Evolutionary conservation across 257 asterid species (phyloP).

Genomic region (Lavandula angustifolia): DNA sequence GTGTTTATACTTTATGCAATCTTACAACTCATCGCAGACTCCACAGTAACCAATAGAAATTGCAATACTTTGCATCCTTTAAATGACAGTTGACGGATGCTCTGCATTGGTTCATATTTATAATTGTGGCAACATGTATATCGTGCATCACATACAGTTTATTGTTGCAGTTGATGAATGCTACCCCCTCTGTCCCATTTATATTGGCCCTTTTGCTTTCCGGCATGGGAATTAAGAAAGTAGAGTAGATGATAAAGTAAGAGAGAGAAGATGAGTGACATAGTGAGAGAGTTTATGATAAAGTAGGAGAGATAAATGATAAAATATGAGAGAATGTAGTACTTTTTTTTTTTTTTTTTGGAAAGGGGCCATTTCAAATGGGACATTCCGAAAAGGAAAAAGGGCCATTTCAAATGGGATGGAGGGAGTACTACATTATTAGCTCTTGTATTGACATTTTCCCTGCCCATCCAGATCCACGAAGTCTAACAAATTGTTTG

Average conservation of each 20-base stretch:
- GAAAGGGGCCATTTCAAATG: too few relatives aligned
- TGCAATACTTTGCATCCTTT: conserved; percentile 19
- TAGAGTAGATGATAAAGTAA: too few relatives aligned
- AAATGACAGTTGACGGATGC: background rate
- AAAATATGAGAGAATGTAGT: too few relatives aligned
- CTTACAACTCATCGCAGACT: background rate
- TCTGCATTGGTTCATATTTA: background rate
- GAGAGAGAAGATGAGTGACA: too few relatives aligned
- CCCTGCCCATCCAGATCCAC: conserved; percentile 9
- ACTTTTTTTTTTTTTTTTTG: too few relatives aligned
- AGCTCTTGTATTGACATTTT: background rate
- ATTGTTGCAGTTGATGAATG: conserved; percentile 6
- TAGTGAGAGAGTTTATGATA: too few relatives aligned
- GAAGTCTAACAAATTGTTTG: conserved; percentile 35
- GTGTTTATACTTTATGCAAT: background rate
- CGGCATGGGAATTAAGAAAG: too few relatives aligned
- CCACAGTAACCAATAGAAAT: background rate
- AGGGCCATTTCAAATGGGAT: too few relatives aligned
- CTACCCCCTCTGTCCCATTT: too few relatives aligned
- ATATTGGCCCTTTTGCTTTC: too few relatives aligned
- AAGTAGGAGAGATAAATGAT: too few relatives aligned
- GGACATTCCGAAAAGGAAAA: too few relatives aligned
- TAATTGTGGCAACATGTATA: background rate
- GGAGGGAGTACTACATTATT: background rate
- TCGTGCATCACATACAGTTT: background rate